A percentile compares a stretch with the other conserved stretches of the same genome.
These are phyloP conservation scores for Globisporangium middletonii DNA, from an alignment of 352 stramenopile species.

Conservation along the genomic window DNA sequence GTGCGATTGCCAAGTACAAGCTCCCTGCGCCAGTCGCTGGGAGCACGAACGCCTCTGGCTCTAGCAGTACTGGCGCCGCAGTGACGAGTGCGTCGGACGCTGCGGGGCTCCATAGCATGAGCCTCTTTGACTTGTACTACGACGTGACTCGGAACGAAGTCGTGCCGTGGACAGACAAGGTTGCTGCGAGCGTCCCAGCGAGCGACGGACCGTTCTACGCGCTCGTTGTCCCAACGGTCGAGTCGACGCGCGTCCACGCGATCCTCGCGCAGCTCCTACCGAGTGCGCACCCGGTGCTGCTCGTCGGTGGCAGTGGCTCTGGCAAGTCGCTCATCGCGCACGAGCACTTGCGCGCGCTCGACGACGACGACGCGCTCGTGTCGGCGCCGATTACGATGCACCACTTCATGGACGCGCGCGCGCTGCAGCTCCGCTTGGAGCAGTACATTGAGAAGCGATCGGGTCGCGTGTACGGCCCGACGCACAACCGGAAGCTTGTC, in stretches of 20 bases:
- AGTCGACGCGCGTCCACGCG: conserved; percentile 63
- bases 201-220: conserved; percentile 52
- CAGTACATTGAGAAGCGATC: conserved; percentile 82
- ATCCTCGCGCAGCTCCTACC: conserved; percentile 54
- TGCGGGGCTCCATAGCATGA: conserved; percentile 10
- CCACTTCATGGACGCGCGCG: conserved; percentile 82
- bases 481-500: conserved; percentile 71
- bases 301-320: conserved; percentile 78
- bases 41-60: neutral
- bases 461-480: conserved; percentile 78
- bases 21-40: conserved; percentile 10
- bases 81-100: no score
- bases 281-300: conserved; percentile 44
- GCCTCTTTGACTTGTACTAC: conserved; percentile 79
- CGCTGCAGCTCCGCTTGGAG: conserved; percentile 78
- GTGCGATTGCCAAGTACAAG: conserved; percentile 74
- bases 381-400: conserved; percentile 72
- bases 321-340: conserved; percentile 80
- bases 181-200: conserved; percentile 22
- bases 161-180: conserved; percentile 67
- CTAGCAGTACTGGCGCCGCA: no score
- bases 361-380: conserved; percentile 63
- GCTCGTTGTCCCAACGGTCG: conserved; percentile 70
- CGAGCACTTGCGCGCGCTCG: conserved; percentile 63
- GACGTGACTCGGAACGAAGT: conserved; percentile 72